phyloP scores from a whole-genome alignment of 139 green algal species.

The Chlorella sp. region DNA sequence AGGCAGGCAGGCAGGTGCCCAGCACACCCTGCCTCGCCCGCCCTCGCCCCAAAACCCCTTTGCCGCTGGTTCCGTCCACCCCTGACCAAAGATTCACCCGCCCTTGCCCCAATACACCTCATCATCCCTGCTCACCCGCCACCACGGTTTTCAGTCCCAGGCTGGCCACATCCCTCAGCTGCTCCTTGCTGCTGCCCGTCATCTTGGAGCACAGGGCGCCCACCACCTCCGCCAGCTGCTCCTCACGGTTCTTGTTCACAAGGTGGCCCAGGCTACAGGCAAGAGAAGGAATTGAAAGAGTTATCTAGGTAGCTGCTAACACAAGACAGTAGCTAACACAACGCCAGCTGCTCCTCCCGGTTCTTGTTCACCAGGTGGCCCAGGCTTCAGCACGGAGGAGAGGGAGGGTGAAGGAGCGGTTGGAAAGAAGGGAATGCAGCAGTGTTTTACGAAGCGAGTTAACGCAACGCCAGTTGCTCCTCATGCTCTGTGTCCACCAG shows the following conservation, averaged over 20 bases:
- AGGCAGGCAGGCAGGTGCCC: background rate
- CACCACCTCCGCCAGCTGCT: constrained; percentile 70
- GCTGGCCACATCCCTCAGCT: constrained; percentile 77
- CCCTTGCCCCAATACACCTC: background rate
- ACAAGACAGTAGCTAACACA: no score
- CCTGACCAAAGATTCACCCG: background rate
- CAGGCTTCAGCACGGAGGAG: constrained; percentile 79
- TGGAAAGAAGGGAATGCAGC: background rate
- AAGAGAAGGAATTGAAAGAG: no score
- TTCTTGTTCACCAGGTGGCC: constrained; percentile 83
- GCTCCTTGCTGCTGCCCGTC: constrained; percentile 64
- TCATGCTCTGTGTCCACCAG: constrained; percentile 80
- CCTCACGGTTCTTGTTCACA: constrained; percentile 76
- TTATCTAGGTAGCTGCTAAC: no score
- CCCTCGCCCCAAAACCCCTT: no score
- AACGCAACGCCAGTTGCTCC: constrained; percentile 56
- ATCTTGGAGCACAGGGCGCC: constrained; percentile 76
- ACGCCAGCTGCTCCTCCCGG: constrained; percentile 59
- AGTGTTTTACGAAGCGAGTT: no score
- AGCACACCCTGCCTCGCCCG: background rate
- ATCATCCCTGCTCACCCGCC: background rate
- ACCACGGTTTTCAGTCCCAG: constrained; percentile 88
- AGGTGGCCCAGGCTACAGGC: constrained; percentile 82
- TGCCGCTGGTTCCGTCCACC: background rate
- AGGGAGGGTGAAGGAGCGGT: background rate